Evolutionary conservation across 2,329 filamentous ascomycete species (phyloP).

Genomic region (Fusarium sulawesiense): DNA sequence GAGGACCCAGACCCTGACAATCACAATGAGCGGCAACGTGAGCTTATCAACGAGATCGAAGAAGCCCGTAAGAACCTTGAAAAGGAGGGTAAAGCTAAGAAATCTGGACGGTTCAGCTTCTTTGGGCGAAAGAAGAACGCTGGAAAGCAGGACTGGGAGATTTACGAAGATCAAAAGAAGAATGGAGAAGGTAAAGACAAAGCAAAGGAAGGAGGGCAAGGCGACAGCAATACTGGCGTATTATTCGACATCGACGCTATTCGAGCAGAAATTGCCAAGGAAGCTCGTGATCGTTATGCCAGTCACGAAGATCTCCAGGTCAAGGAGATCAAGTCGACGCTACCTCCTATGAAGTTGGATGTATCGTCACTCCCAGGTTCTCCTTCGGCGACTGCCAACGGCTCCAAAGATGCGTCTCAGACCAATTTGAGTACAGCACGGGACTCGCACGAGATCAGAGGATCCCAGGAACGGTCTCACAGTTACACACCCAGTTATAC

Average conservation of each 20-base stretch:
- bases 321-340: slow-evolving; percentile 85
- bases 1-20: slow-evolving; percentile 97
- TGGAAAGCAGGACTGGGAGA: slow-evolving; percentile 92
- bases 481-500: slow-evolving; percentile 42
- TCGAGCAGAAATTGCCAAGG: slow-evolving; percentile 81
- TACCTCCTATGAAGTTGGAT: slow-evolving; percentile 89
- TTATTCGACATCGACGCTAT: slow-evolving; percentile 98
- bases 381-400: slow-evolving; percentile 37
- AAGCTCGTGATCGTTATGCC: slow-evolving; percentile 66
- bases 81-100: slow-evolving; percentile 76
- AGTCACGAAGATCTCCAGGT: slow-evolving; percentile 65
- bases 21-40: slow-evolving; percentile 85
- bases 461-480: slow-evolving; percentile 39
- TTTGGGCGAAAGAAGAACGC: slow-evolving; percentile 86
- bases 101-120: slow-evolving; percentile 72
- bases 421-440: slow-evolving; percentile 30
- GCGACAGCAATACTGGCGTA: slow-evolving; percentile 69
- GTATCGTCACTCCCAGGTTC: slow-evolving; percentile 53
- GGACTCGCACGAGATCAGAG: slow-evolving; percentile 42
- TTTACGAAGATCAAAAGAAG: slow-evolving; percentile 77
- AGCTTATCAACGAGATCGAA: slow-evolving; percentile 96
- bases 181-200: slow-evolving; percentile 53
- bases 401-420: slow-evolving; percentile 34
- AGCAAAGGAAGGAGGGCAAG: slow-evolving; percentile 50
- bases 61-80: slow-evolving; percentile 90